Evolutionary conservation across 2,329 filamentous ascomycete species (phyloP).

Genomic region (Tolypocladium tropicale): DNA sequence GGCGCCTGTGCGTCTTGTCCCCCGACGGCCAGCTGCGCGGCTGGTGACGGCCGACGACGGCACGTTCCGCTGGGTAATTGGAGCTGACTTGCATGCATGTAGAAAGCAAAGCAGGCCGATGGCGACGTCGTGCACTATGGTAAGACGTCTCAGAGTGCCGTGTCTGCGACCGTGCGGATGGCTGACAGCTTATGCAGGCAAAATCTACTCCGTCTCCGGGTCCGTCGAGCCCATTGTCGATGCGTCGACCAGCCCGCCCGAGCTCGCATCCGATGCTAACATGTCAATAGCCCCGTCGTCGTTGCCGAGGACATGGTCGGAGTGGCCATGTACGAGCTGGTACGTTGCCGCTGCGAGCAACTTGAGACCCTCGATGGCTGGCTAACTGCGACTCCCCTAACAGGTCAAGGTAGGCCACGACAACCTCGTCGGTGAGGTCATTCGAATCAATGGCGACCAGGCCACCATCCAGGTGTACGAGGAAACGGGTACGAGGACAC

Average conservation of each 20-base stretch:
- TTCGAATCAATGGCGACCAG: conserved; percentile 91
- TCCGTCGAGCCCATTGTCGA: conserved; percentile 23
- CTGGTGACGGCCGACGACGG: conserved; percentile 7
- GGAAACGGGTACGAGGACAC: conserved; percentile 66
- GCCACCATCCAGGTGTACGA: conserved; percentile 98
- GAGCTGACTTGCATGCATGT: conserved; percentile 10
- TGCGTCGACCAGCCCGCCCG: neutral
- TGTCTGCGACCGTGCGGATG: neutral
- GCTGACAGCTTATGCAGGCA: conserved; percentile 32
- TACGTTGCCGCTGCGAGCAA: conserved; percentile 30
- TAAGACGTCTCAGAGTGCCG: conserved; percentile 16
- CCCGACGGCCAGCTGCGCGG: conserved; percentile 7
- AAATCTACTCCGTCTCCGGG: conserved; percentile 55
- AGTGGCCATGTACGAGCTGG: conserved; percentile 99
- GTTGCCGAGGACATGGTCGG: conserved; percentile 97
- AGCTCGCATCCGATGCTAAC: conserved; percentile 8
- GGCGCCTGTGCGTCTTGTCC: conserved; percentile 41
- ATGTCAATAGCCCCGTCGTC: conserved; percentile 64
- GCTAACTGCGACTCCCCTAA: neutral
- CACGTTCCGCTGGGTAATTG: conserved; percentile 7
- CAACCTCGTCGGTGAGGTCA: conserved; percentile 90
- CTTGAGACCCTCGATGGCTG: neutral
- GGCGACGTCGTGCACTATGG: conserved; percentile 28
- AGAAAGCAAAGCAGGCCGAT: conserved; percentile 25
- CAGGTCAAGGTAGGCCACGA: conserved; percentile 89